Conservation (phyloP, 2,329 filamentous ascomycete species). For the Talaromyces islandicus region DNA sequence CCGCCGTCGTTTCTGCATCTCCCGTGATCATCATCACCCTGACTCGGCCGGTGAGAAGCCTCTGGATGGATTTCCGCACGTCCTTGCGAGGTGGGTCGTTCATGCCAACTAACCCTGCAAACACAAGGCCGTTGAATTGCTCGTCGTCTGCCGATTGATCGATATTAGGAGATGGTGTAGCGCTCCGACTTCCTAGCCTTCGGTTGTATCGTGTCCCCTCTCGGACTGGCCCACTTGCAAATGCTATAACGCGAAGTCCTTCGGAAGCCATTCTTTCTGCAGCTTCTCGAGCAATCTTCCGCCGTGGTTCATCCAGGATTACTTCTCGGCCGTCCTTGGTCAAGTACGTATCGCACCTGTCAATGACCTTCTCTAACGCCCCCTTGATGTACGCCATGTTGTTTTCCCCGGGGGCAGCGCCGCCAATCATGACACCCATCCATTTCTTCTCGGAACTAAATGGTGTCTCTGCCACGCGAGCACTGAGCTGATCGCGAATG, state of each 20-base stretch:
- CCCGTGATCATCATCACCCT: constrained; percentile 99
- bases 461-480: constrained; percentile 75
- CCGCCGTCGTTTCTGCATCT: constrained; percentile 87
- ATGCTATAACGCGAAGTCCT: constrained; percentile 83
- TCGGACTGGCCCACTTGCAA: constrained; percentile 74
- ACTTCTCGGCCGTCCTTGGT: constrained; percentile 81
- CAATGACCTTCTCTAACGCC: constrained; percentile 78
- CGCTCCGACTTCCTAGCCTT: constrained; percentile 50
- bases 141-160: constrained; percentile 41
- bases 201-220: constrained; percentile 38
- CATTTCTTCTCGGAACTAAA: constrained; percentile 98
- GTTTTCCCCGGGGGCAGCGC: constrained; percentile 48
- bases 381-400: constrained; percentile 95
- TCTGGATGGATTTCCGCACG: constrained; percentile 81
- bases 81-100: constrained; percentile 89
- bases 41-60: constrained; percentile 87
- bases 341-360: constrained; percentile 84
- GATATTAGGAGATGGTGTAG: constrained; percentile 30
- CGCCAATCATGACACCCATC: constrained; percentile 90
- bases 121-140: constrained; percentile 74
- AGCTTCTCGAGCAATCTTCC: constrained; percentile 68
- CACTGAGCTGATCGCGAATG: constrained; percentile 77
- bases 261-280: constrained; percentile 83
- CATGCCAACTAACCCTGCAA: constrained; percentile 93
- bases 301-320: constrained; percentile 69